phyloP scores from a whole-genome alignment of 306 rosid species.

The Fagus sylvatica region DNA sequence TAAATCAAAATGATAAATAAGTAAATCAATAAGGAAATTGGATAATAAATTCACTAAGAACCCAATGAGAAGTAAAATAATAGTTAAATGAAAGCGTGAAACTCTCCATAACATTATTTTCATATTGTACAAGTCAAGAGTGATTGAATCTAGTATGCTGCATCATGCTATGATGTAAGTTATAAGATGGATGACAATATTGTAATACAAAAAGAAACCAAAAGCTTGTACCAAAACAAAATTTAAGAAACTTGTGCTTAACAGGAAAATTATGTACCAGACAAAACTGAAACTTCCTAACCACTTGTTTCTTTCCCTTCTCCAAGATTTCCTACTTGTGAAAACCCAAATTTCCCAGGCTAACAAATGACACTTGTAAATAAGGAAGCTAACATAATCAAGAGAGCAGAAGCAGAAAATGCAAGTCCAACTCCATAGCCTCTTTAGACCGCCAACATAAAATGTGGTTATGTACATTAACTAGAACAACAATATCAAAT shows the following conservation, averaged over 20 bases:
- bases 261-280: conserved; percentile 14
- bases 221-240: background rate
- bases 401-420: background rate
- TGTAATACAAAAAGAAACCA: background rate
- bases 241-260: conserved; percentile 9
- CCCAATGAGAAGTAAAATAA: background rate
- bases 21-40: background rate
- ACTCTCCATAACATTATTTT: conserved; percentile 14
- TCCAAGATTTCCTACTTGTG: background rate
- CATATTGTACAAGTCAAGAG: conserved; percentile 2
- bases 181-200: background rate
- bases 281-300: background rate
- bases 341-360: background rate
- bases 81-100: background rate
- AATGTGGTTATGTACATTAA: background rate
- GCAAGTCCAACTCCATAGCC: background rate
- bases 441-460: background rate
- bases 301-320: background rate
- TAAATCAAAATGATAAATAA: background rate
- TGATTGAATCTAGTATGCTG: background rate
- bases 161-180: background rate
- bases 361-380: background rate
- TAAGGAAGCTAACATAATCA: background rate
- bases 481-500: background rate
- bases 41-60: background rate